Evolutionary conservation across 768 basidiomycete species (phyloP).

Genomic region (Amanita phalloides): DNA sequence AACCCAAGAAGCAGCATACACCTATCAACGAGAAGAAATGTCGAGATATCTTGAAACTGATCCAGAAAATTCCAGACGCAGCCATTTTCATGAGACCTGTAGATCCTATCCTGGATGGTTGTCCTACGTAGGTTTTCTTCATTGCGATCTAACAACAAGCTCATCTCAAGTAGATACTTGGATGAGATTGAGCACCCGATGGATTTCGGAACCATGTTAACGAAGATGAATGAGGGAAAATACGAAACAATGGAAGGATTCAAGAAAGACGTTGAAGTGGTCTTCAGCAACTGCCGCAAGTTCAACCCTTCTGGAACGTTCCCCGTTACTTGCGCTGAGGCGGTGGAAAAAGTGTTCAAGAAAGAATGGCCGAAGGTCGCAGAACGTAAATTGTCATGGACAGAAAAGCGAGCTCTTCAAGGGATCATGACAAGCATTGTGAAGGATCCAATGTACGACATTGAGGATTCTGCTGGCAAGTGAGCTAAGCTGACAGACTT

Average conservation of each 20-base stretch:
- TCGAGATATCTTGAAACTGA: constrained; percentile 51
- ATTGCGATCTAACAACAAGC: not conserved
- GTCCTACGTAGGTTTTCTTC: constrained; percentile 66
- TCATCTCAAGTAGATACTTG: constrained; percentile 54
- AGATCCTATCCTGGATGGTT: constrained; percentile 73
- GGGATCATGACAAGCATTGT: constrained; percentile 57
- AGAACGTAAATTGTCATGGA: constrained; percentile 62
- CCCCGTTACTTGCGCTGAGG: constrained; percentile 60
- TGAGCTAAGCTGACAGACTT: constrained; percentile 1
- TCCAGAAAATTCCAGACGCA: constrained; percentile 56
- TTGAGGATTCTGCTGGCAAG: not conserved
- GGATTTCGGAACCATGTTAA: constrained; percentile 80
- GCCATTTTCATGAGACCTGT: constrained; percentile 74
- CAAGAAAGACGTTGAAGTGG: constrained; percentile 66
- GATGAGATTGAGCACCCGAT: constrained; percentile 89
- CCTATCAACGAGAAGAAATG: constrained; percentile 80
- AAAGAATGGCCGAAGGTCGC: constrained; percentile 78
- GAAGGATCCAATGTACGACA: constrained; percentile 55
- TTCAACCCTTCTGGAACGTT: constrained; percentile 85
- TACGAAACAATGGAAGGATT: constrained; percentile 82
- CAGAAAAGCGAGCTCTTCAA: constrained; percentile 73
- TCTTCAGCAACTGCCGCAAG: constrained; percentile 82
- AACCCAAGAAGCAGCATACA: constrained; percentile 29
- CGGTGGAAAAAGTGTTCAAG: constrained; percentile 65
- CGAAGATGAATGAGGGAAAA: constrained; percentile 52